Percentiles rank a stretch among this genome's conserved stretches.
These are phyloP conservation scores for Reutealis trisperma DNA, from an alignment of 345 rosid genomes.

Conservation along the genomic window DNA sequence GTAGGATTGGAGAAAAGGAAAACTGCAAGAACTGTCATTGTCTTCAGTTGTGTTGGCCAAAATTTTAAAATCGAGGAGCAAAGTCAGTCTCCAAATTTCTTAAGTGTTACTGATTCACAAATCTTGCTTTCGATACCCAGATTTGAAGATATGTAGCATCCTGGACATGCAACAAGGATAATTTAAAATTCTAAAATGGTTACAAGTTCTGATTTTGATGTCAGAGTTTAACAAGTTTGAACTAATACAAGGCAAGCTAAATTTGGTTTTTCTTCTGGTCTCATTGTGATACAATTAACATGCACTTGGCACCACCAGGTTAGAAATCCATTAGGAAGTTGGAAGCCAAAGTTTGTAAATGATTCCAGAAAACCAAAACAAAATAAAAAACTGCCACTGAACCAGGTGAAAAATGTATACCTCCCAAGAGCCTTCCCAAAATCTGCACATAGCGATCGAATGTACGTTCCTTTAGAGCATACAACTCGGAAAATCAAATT, in stretches of 20 bases:
- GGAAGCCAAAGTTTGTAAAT: background rate
- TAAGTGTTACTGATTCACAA: background rate
- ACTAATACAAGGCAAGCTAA: no score
- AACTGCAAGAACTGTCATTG: no score
- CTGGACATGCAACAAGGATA: background rate
- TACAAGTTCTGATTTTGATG: background rate
- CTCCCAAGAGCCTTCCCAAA: conserved; percentile 90
- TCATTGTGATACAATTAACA: background rate
- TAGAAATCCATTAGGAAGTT: no score
- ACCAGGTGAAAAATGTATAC: conserved; percentile 30
- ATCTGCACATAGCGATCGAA: conserved; percentile 94
- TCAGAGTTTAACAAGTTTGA: background rate
- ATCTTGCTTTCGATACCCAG: background rate
- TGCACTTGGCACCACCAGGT: background rate
- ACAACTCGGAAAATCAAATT: conserved; percentile 79
- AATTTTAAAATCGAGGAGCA: background rate
- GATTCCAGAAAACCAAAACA: background rate
- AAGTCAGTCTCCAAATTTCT: background rate
- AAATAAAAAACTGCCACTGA: background rate
- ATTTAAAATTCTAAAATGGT: background rate
- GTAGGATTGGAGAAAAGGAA: background rate
- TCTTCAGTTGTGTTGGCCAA: background rate
- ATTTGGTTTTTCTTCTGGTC: background rate
- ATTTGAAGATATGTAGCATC: background rate
- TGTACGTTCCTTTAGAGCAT: conserved; percentile 92